Percentiles rank a stretch among this genome's conserved stretches.
Conservation (phyloP, 2,329 filamentous ascomycete species). For the Aureobasidium sp. region DNA sequence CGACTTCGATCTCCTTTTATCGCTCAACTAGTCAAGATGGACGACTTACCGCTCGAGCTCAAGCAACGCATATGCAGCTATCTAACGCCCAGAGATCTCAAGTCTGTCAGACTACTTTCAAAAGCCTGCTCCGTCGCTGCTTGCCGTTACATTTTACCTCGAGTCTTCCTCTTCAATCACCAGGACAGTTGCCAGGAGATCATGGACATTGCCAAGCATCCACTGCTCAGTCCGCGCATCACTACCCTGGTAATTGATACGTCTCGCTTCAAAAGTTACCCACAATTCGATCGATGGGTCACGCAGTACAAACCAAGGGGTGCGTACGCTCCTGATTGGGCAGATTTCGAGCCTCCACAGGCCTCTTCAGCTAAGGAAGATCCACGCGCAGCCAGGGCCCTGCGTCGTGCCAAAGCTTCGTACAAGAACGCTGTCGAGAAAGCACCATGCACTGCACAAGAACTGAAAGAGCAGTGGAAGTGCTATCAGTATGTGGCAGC, state of each 20-base stretch:
- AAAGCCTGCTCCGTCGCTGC: background rate
- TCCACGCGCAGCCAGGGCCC: too few relatives aligned
- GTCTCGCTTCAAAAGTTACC: background rate
- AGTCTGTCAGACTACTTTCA: background rate
- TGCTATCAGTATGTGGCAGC: too few relatives aligned
- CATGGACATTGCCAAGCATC: background rate
- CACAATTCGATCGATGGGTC: background rate
- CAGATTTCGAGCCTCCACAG: background rate
- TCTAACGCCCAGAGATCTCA: background rate
- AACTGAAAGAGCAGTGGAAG: too few relatives aligned
- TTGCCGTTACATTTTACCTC: background rate
- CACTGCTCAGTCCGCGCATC: background rate
- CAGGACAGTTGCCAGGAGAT: background rate
- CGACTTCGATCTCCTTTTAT: too few relatives aligned
- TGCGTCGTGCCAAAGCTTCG: too few relatives aligned
- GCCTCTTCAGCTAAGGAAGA: rapidly evolving
- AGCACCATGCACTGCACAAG: too few relatives aligned
- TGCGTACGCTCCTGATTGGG: background rate
- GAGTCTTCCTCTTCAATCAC: background rate
- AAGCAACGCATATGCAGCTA: background rate
- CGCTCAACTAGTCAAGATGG: too few relatives aligned
- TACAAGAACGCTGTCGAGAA: too few relatives aligned
- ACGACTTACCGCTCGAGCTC: background rate
- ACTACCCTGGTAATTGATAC: background rate
- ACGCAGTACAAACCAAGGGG: too few relatives aligned